These are phyloP conservation scores for Trifolium fragiferum DNA, from an alignment of 306 rosid species.

Conservation along the genomic window DNA sequence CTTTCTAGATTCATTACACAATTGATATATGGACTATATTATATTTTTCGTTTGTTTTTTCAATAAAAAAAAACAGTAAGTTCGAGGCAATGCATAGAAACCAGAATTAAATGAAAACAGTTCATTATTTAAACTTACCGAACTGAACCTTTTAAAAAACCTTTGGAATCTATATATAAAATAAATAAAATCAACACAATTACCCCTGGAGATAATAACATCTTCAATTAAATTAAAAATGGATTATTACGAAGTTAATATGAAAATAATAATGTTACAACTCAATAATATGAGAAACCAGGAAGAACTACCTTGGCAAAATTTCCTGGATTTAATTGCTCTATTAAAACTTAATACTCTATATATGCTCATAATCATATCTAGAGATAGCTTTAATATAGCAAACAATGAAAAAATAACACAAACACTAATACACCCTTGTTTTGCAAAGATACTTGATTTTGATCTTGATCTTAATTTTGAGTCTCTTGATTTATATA, in stretches of 20 bases:
- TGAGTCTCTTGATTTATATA: conserved; percentile 21
- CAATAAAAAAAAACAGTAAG: too few relatives aligned
- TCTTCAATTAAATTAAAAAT: conserved; percentile 30
- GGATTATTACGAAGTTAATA: conserved; percentile 55
- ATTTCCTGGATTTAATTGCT: conserved; percentile 57
- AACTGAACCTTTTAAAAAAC: too few relatives aligned
- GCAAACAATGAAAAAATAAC: conserved; percentile 69
- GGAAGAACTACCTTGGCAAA: conserved; percentile 64
- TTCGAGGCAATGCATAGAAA: too few relatives aligned
- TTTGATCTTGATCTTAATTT: conserved; percentile 39
- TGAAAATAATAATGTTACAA: conserved; percentile 68
- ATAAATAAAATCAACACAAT: too few relatives aligned
- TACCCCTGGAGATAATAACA: too few relatives aligned
- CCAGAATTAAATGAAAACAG: too few relatives aligned
- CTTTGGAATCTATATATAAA: too few relatives aligned
- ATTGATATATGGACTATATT: too few relatives aligned
- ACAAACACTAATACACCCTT: conserved; percentile 64
- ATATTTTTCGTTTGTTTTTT: too few relatives aligned
- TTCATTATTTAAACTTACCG: too few relatives aligned
- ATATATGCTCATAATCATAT: conserved; percentile 54
- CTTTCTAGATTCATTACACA: too few relatives aligned
- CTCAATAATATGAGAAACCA: conserved; percentile 66
- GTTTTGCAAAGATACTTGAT: conserved; percentile 68
- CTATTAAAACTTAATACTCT: conserved; percentile 46
- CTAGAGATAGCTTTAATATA: conserved; percentile 54